phyloP scores from a whole-genome alignment of 768 basidiomycete species.

The Amanita pseudoporphyria region DNA sequence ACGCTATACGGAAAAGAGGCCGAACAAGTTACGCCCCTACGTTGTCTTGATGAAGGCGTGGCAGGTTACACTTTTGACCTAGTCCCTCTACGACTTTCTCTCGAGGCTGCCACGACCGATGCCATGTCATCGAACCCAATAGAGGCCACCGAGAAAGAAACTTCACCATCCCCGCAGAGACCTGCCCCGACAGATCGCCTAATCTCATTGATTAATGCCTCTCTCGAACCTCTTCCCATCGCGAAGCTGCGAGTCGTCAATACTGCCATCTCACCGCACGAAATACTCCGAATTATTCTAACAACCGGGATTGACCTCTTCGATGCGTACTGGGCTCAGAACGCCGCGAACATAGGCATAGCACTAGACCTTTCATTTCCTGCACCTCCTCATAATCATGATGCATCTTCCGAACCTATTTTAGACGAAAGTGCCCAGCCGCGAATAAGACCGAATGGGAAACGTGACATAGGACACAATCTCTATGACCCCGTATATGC shows the following conservation, averaged over 20 bases:
- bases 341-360: conserved; percentile 58
- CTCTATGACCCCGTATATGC: conserved; percentile 52
- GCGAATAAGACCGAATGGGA: conserved; percentile 13
- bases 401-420: too few relatives aligned
- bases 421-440: not conserved
- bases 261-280: conserved; percentile 54
- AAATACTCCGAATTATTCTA: conserved; percentile 56
- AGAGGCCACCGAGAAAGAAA: conserved; percentile 7
- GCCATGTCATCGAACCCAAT: conserved; percentile 4
- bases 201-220: conserved; percentile 42
- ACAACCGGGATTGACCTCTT: conserved; percentile 69
- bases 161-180: not conserved
- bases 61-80: conserved; percentile 67
- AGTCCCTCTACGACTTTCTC: conserved; percentile 30
- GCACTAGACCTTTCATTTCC: conserved; percentile 79
- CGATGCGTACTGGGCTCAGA: conserved; percentile 63
- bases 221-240: conserved; percentile 42
- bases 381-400: conserved; percentile 11
- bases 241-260: conserved; percentile 58
- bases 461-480: conserved; percentile 57
- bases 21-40: conserved; percentile 38
- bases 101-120: conserved; percentile 15
- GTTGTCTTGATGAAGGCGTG: conserved; percentile 58
- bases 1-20: conserved; percentile 45
- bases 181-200: conserved; percentile 14